Conservation (phyloP, 352 stramenopile species). For the Phytophthora vignae region DNA sequence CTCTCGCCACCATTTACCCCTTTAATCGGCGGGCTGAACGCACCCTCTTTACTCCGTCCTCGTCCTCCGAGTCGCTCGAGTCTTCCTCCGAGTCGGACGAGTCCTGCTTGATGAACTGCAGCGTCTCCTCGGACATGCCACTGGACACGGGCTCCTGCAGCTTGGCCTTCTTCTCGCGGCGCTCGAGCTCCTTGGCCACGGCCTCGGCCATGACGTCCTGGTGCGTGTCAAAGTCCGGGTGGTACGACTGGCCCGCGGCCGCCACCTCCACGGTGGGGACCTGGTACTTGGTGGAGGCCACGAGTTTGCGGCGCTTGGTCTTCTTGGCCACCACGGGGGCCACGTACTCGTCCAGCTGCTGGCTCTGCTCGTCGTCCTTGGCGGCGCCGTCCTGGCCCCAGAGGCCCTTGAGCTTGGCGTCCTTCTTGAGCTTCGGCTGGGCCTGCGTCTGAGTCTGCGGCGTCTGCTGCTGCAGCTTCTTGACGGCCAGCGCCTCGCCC, state of each 20-base stretch:
- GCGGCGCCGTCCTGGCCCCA: slow-evolving; percentile 59
- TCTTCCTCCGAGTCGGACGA: slow-evolving; percentile 53
- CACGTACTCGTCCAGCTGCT: slow-evolving; percentile 68
- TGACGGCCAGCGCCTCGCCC: slow-evolving; percentile 56
- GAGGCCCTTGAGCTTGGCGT: slow-evolving; percentile 34
- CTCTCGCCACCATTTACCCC: neutral
- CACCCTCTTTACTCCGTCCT: slow-evolving; percentile 48
- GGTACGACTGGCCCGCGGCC: slow-evolving; percentile 83
- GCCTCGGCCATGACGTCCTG: slow-evolving; percentile 83
- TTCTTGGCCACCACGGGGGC: slow-evolving; percentile 67
- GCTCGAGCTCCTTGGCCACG: slow-evolving; percentile 73
- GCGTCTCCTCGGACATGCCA: slow-evolving; percentile 81
- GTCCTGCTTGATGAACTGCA: slow-evolving; percentile 81
- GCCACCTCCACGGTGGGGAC: slow-evolving; percentile 80
- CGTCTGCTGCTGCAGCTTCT: slow-evolving; percentile 57
- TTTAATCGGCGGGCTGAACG: neutral
- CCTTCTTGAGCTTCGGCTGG: slow-evolving; percentile 26
- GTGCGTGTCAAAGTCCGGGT: slow-evolving; percentile 84
- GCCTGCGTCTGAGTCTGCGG: slow-evolving; percentile 3
- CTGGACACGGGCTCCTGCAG: slow-evolving; percentile 53
- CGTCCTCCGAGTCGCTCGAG: slow-evolving; percentile 53
- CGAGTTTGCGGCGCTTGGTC: slow-evolving; percentile 58
- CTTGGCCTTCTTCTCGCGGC: slow-evolving; percentile 55
- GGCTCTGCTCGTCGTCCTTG: slow-evolving; percentile 44
- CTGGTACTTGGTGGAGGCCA: slow-evolving; percentile 72